phyloP scores from a whole-genome alignment of 179 eudicot genomes.

The Silene coronaria region DNA sequence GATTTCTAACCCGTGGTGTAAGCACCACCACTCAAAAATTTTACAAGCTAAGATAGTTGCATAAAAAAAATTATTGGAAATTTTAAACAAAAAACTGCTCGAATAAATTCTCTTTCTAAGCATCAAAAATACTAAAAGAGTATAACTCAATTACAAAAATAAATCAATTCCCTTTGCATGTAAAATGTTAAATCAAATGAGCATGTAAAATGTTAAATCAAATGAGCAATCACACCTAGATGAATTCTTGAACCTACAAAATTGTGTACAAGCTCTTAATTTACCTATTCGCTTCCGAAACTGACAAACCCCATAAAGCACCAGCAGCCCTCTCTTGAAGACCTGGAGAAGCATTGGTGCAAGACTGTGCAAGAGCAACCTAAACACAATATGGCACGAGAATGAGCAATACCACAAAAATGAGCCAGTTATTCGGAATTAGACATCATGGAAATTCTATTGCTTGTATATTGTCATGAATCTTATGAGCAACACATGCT shows the following conservation, averaged over 20 bases:
- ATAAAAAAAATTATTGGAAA: no score
- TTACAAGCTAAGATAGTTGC: neutral
- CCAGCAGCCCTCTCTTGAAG: slow-evolving; percentile 99
- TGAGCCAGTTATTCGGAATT: neutral
- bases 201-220: neutral
- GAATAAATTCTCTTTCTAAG: neutral
- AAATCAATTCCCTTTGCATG: neutral
- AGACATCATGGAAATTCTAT: slow-evolving; percentile 2
- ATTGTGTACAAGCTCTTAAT: neutral
- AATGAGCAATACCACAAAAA: slow-evolving; percentile 1
- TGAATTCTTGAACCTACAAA: neutral
- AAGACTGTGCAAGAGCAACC: slow-evolving; percentile 91
- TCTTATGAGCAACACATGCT: neutral
- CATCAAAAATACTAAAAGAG: neutral
- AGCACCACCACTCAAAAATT: neutral
- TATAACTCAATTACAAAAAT: neutral
- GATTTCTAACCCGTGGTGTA: neutral
- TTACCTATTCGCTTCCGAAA: slow-evolving; percentile 93
- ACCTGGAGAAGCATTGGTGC: slow-evolving; percentile 86
- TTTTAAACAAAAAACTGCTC: neutral
- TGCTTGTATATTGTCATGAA: neutral
- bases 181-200: neutral
- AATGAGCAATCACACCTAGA: neutral
- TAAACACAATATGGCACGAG: slow-evolving; percentile 23
- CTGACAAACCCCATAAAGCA: slow-evolving; percentile 98